phyloP scores from a whole-genome alignment of 352 stramenopile genomes.

The Phytophthora pseudosyringae region DNA sequence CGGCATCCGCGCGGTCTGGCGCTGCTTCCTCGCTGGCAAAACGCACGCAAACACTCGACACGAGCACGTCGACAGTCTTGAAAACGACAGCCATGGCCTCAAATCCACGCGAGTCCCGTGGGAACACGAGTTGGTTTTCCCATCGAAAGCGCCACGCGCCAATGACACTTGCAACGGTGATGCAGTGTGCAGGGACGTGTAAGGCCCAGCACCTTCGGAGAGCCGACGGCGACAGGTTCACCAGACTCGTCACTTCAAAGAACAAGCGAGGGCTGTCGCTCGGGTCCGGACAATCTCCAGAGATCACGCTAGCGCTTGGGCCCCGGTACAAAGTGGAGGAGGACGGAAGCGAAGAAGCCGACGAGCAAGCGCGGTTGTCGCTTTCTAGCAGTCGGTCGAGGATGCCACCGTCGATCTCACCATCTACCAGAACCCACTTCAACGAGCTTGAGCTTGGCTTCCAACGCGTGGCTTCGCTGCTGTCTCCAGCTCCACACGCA shows the following conservation, averaged over 20 bases:
- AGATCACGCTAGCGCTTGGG: slow-evolving; percentile 10
- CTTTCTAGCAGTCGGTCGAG: slow-evolving; percentile 39
- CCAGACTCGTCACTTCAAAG: slow-evolving; percentile 30
- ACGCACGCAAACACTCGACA: slow-evolving; percentile 35
- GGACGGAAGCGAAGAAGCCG: slow-evolving; percentile 14
- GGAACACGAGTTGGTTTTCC: slow-evolving; percentile 29
- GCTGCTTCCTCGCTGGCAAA: slow-evolving; percentile 38
- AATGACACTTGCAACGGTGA: slow-evolving; percentile 33
- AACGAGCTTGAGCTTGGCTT: not conserved
- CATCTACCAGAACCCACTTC: slow-evolving; percentile 45
- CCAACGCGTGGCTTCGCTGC: not conserved
- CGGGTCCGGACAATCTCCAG: slow-evolving; percentile 8
- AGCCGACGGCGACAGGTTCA: slow-evolving; percentile 30
- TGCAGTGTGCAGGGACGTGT: slow-evolving; percentile 20
- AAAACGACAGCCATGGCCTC: slow-evolving; percentile 40
- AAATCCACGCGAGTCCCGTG: slow-evolving; percentile 16
- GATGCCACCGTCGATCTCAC: slow-evolving; percentile 28
- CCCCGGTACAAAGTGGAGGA: slow-evolving; percentile 22
- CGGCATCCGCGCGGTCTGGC: not conserved
- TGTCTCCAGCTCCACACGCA: slow-evolving; percentile 6
- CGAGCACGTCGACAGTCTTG: slow-evolving; percentile 29
- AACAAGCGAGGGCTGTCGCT: slow-evolving; percentile 17
- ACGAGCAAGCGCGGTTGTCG: slow-evolving; percentile 22
- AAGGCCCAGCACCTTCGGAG: slow-evolving; percentile 29
- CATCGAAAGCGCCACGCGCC: slow-evolving; percentile 23